Evolutionary conservation across 768 basidiomycete species (phyloP), one percentile per base, ranked within the genome.

Genomic region (Termitomyces sp.): DNA sequence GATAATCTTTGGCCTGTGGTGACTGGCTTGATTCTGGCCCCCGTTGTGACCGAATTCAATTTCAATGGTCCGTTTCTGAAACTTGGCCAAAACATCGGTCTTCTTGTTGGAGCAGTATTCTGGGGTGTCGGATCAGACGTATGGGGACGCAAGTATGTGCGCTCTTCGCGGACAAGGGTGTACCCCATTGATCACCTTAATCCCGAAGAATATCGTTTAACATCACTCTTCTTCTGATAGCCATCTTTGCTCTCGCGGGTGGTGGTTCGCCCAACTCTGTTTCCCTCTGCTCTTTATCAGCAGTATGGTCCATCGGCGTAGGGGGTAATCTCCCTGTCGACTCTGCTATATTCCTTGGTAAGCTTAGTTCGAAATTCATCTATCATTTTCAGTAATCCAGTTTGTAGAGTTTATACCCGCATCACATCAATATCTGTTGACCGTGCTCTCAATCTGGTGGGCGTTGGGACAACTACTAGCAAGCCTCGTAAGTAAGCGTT

Each of bases 401-500:
- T 40, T 38, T 42, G 36, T 67, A 87, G 88, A 92, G 66, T 90
- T 89, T 67, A 69, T 89, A 0, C 90, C 90, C 0, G 81, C 82
- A 2, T 83, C 84, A 1, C 88, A 91, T 63, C 91, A 92, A 67
- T 91, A 90, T 67, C 77, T 92, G 4, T 76, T 92, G 38, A 91
- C 90, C 0, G 75, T 91, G 15, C 78, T 92, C 18, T 90, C 89
- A 0, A 82, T 91, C 40, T 92, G 88, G 87, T 92, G 91, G 91
- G 86, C 88, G 6, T 78, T 91, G 38, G 89, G 89, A 2, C 90
- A 91, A 69, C 79, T 91, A 0, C 68, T 88, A 52, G 87, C 84
- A 24, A 78, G 74, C 63, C 63, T 82, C 53, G 77, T 77, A 58
- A 38, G 57, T 63, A 11, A 11, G n/a, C 22, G 7, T 18, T 48